Conservation (phyloP, 2,329 filamentous ascomycete species). For the Trichoderma sp. region DNA sequence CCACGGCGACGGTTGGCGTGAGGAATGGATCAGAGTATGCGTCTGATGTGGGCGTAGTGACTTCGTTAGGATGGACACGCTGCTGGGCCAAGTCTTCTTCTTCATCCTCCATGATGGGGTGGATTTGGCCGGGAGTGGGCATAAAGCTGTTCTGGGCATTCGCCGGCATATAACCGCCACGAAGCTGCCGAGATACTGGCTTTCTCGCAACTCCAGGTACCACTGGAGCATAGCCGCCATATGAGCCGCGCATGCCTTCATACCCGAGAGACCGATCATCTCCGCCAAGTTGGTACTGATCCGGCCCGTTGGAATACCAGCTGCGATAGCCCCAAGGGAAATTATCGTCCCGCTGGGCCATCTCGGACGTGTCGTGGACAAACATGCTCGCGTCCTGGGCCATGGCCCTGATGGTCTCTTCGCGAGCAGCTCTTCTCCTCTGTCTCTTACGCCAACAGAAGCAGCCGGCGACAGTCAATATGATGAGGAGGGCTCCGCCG, state of each 20-base stretch:
- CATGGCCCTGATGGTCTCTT: constrained; percentile 51
- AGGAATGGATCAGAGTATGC: constrained; percentile 52
- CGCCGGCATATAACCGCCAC: constrained; percentile 39
- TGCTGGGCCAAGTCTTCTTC: constrained; percentile 49
- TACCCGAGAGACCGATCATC: constrained; percentile 50
- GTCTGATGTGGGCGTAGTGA: constrained; percentile 41
- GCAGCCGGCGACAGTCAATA: constrained; percentile 49
- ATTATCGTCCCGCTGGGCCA: constrained; percentile 45
- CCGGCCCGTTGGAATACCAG: constrained; percentile 51
- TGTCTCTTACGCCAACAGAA: constrained; percentile 54
- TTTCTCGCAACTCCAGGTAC: constrained; percentile 39
- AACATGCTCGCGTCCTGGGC: constrained; percentile 54
- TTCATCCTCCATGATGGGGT: constrained; percentile 61
- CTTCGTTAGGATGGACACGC: constrained; percentile 31
- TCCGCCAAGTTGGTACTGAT: constrained; percentile 37
- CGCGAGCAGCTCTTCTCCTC: constrained; percentile 41
- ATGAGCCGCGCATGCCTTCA: constrained; percentile 44
- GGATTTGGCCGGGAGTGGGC: constrained; percentile 47
- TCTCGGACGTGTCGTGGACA: constrained; percentile 47
- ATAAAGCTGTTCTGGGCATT: constrained; percentile 34
- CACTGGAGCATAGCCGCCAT: constrained; percentile 25
- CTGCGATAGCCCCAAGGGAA: constrained; percentile 35
- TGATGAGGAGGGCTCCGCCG: constrained; percentile 51
- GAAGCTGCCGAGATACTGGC: constrained; percentile 35
- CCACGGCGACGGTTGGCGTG: constrained; percentile 42